Base-by-base conservation (phyloP, 169 alveolate genomes). In the Plasmodium coatneyi region DNA sequence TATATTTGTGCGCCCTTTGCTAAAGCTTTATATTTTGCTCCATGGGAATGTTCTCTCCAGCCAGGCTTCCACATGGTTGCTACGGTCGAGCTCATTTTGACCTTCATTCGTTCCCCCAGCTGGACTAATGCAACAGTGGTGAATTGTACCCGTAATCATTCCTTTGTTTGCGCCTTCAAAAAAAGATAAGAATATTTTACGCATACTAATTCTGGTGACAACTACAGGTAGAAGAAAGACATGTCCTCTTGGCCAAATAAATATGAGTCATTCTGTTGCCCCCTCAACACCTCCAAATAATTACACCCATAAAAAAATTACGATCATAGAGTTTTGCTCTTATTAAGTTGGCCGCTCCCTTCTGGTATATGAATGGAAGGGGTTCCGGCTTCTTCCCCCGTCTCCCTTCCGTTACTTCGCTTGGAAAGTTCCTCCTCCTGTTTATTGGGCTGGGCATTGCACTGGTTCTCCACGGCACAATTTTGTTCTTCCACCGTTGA, bases 241-340 rank as follows among this genome's bases (percentile, higher is more conserved):
- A 4, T 56, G 71, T 16, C 28, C 32, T 3, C 22, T 28, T 25
- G 6, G 34, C 22, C 49, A 32, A 76, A 76, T 32, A 9, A n/a
- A 12, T 36, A 28, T 22, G 39, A 25, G 25, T 25, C 41, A 14
- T 76, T 49, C 36, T 34, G 9, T 43, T 36, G 22, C 54, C 30
- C 16, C 5, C 22, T 19, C 25, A 16, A 41, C 71, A 39, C 25
- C 56, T 39, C 25, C 25, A 41, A 41, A 10, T 36, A 79, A 36
- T 79, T 32, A 10, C 16, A 41, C 5, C 10, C 54, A 36, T 79
- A 60, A 39, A 79, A 32, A 76, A 41, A 39, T 79, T 66, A 9
- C 76, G n/a, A 36, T 82, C 90, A 82, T 82, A 82, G n/a, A 32
- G 80, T 82, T 82, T 41, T 82, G 32, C 90, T 56, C 71, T 82